Conservation (phyloP, 495 filamentous ascomycete species). For the Penicillium crystallinum region DNA sequence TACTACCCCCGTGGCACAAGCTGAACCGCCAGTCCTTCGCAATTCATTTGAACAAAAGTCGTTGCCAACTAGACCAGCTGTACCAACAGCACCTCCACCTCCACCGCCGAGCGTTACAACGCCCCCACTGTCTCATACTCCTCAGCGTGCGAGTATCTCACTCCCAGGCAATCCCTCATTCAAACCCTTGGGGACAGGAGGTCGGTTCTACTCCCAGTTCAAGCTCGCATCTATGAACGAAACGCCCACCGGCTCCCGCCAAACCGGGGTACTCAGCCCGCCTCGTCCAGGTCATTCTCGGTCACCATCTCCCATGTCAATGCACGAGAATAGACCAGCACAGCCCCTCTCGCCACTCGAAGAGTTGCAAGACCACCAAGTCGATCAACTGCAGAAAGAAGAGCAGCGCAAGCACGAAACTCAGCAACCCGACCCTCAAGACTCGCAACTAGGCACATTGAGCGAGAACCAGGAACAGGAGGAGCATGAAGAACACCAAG, state of each 20-base stretch:
- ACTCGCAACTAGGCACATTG: background rate
- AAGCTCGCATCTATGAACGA: slow-evolving; percentile 6
- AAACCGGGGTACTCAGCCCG: slow-evolving; percentile 11
- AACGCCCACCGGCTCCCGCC: background rate
- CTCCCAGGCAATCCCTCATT: slow-evolving; percentile 5
- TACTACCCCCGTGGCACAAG: background rate
- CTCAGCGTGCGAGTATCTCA: slow-evolving; percentile 13
- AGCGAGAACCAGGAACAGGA: slow-evolving; percentile 1
- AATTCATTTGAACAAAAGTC: slow-evolving; percentile 1
- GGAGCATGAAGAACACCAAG: background rate
- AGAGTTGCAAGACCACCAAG: background rate
- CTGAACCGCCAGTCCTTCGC: background rate
- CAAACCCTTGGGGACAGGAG: slow-evolving; percentile 1
- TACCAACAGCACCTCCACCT: background rate
- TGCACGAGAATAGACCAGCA: background rate
- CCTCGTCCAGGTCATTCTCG: slow-evolving; percentile 8
- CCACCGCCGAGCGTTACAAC: background rate
- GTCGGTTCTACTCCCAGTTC: slow-evolving; percentile 20
- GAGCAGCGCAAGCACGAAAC: background rate
- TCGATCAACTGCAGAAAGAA: background rate
- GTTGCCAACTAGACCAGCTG: slow-evolving; percentile 4
- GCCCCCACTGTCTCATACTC: background rate
- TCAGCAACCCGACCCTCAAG: background rate
- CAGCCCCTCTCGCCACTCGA: background rate
- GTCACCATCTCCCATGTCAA: slow-evolving; percentile 5